Percentiles rank a stretch among this genome's conserved stretches.
phyloP scores from a whole-genome alignment of 495 filamentous ascomycete species.

The Hyphodiscus hymeniophilus region DNA sequence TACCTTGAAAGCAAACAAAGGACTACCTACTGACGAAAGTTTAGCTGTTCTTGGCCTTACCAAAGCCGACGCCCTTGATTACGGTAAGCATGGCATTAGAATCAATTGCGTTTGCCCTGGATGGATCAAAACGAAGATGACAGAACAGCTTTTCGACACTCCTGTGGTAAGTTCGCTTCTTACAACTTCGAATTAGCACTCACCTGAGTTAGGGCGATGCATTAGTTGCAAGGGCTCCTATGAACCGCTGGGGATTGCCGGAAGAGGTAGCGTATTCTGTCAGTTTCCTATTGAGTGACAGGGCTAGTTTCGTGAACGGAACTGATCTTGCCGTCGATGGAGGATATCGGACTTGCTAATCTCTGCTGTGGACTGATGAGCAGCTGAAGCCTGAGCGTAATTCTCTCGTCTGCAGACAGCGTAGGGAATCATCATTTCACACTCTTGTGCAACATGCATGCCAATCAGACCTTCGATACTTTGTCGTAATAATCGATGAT shows the following conservation, averaged over 20 bases:
- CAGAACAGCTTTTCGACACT: not conserved
- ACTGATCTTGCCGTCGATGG: constrained; percentile 16
- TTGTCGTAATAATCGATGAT: too few relatives aligned
- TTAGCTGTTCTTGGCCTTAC: constrained; percentile 47
- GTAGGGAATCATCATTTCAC: not conserved
- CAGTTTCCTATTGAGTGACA: constrained; percentile 20
- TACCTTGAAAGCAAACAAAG: too few relatives aligned
- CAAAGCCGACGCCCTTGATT: constrained; percentile 54
- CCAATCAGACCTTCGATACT: too few relatives aligned
- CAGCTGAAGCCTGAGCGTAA: too few relatives aligned
- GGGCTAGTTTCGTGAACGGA: constrained; percentile 16
- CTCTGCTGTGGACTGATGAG: not conserved
- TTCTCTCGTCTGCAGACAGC: too few relatives aligned
- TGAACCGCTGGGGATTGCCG: constrained; percentile 17
- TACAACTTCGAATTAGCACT: not conserved
- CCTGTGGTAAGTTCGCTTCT: not conserved
- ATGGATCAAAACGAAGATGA: constrained; percentile 23
- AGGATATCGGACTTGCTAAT: constrained; percentile 6
- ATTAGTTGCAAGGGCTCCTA: constrained; percentile 5
- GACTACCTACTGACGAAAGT: not conserved
- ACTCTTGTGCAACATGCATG: too few relatives aligned
- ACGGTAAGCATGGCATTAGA: constrained; percentile 47
- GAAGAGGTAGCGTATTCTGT: constrained; percentile 15
- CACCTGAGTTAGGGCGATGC: not conserved
- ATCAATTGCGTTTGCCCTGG: constrained; percentile 67